These are phyloP conservation scores for Telopea speciosissima DNA, from an alignment of 177 flowering plant genomes.

Conservation along the genomic window DNA sequence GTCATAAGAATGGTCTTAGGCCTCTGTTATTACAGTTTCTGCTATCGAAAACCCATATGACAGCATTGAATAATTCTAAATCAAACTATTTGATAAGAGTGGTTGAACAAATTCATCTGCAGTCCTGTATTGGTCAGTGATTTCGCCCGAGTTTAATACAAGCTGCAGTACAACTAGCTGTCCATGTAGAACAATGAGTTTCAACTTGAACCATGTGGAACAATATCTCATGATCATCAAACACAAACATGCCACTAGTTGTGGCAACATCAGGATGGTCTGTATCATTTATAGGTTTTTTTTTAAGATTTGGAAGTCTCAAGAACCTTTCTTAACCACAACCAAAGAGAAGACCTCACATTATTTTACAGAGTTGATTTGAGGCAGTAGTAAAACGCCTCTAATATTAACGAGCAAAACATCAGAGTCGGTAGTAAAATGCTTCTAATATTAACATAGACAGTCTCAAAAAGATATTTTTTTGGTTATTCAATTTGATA, in stretches of 20 bases:
- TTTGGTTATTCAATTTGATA: too few species aligned
- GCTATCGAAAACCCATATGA: constrained; percentile 58
- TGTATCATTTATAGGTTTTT: too few species aligned
- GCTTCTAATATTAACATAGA: too few species aligned
- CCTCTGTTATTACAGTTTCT: constrained; percentile 55
- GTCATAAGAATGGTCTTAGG: constrained; percentile 59
- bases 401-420: too few species aligned
- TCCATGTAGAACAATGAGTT: constrained; percentile 46
- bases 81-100: constrained; percentile 28
- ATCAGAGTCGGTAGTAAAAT: too few species aligned
- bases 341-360: too few species aligned
- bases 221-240: constrained; percentile 49
- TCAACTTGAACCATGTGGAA: constrained; percentile 65
- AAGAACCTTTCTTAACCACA: too few species aligned
- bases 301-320: too few species aligned
- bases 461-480: too few species aligned
- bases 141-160: constrained; percentile 56
- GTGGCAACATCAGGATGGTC: too few species aligned
- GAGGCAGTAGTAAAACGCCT: too few species aligned
- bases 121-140: constrained; percentile 49
- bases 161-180: constrained; percentile 75
- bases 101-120: constrained; percentile 29
- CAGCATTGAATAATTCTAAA: constrained; percentile 19
- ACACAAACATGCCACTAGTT: constrained; percentile 45
- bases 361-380: too few species aligned